Percentiles rank a stretch among this genome's conserved stretches.
These are phyloP conservation scores for Globisporangium iwayamae DNA, from an alignment of 352 stramenopile species.

Conservation along the genomic window DNA sequence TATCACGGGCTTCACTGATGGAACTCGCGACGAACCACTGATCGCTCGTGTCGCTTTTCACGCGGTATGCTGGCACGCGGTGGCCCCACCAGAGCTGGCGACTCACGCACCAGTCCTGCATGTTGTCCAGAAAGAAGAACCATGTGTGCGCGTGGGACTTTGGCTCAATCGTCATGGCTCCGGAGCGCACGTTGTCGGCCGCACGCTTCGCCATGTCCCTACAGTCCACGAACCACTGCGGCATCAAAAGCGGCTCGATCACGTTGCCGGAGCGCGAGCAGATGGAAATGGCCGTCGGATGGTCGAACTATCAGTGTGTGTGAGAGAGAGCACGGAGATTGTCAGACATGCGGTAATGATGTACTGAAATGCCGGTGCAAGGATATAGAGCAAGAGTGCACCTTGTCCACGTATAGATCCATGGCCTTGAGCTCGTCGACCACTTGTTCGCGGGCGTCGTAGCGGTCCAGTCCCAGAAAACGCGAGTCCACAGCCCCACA, in stretches of 20 bases:
- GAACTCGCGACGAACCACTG: conserved; percentile 95
- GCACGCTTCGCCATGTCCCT: conserved; percentile 92
- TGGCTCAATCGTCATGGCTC: conserved; percentile 94
- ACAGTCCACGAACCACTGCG: conserved; percentile 97
- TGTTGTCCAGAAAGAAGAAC: conserved; percentile 99
- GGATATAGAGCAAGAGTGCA: conserved; percentile 30
- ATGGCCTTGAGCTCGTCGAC: conserved; percentile 89
- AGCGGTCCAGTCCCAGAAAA: conserved; percentile 95
- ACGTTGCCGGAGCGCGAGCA: conserved; percentile 98
- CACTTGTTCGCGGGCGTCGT: conserved; percentile 89
- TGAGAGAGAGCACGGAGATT: not conserved
- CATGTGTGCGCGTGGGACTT: conserved; percentile 92
- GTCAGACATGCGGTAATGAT: not conserved
- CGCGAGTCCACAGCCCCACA: conserved; percentile 65
- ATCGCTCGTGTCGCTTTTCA: conserved; percentile 48
- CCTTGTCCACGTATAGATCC: conserved; percentile 92
- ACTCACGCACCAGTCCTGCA: conserved; percentile 98
- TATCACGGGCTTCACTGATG: conserved; percentile 87
- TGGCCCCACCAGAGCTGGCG: conserved; percentile 99
- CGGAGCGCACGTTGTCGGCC: conserved; percentile 92
- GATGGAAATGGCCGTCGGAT: conserved; percentile 87
- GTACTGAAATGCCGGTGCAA: conserved; percentile 16
- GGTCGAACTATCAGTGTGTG: conserved; percentile 38
- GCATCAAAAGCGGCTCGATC: conserved; percentile 98
- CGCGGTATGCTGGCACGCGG: conserved; percentile 97